phyloP scores from a whole-genome alignment of 129 eudicot species.

The Flaveria brownii region DNA sequence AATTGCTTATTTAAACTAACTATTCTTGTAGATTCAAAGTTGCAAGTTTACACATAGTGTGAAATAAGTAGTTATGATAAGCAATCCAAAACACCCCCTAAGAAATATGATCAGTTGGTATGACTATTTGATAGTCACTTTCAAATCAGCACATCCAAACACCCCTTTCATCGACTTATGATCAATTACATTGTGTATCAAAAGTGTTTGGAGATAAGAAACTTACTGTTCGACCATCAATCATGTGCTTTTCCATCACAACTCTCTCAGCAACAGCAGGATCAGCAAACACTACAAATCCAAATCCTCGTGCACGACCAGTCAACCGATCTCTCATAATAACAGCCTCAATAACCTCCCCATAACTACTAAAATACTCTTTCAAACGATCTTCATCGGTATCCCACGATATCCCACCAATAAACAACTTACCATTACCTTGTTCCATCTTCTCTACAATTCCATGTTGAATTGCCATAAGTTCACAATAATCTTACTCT shows the following conservation, averaged over 20 bases:
- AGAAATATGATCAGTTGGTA: neutral
- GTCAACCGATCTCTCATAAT: slow-evolving; percentile 87
- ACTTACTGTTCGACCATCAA: slow-evolving; percentile 86
- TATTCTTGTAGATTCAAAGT: neutral
- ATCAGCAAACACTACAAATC: slow-evolving; percentile 78
- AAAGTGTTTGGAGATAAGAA: slow-evolving; percentile 1
- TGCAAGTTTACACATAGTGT: neutral
- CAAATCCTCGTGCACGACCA: slow-evolving; percentile 87
- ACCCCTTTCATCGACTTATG: neutral
- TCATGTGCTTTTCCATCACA: slow-evolving; percentile 78
- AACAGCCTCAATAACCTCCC: slow-evolving; percentile 73
- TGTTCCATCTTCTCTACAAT: slow-evolving; percentile 58
- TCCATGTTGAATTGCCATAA: slow-evolving; percentile 37
- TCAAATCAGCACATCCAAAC: neutral
- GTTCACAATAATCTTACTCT: slow-evolving; percentile 16
- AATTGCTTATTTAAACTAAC: neutral
- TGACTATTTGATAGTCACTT: neutral
- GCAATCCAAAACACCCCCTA: neutral
- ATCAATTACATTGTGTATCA: slow-evolving; percentile 22
- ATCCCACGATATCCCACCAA: slow-evolving; percentile 95
- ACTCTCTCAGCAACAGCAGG: slow-evolving; percentile 77
- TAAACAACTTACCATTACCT: slow-evolving; percentile 76
- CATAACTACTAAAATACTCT: slow-evolving; percentile 67
- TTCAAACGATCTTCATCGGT: slow-evolving; percentile 78
- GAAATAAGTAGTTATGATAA: neutral